These are phyloP conservation scores for Microsporum ferrugineum DNA, from an alignment of 2,329 filamentous ascomycete species.

Conservation along the genomic window DNA sequence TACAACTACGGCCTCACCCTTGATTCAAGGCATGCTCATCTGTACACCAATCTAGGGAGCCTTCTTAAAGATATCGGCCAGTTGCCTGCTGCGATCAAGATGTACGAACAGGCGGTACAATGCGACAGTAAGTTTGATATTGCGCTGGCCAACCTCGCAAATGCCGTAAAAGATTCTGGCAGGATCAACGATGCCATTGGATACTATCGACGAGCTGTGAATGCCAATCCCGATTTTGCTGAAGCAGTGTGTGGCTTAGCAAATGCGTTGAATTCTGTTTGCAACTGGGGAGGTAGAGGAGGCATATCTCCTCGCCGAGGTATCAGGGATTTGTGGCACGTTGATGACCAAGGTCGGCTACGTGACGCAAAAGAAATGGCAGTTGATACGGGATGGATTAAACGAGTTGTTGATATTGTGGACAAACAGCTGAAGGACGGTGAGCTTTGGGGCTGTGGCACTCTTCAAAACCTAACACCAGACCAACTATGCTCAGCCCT, in stretches of 20 bases:
- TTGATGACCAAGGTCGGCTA: slow-evolving; percentile 72
- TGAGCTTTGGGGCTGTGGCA: slow-evolving; percentile 69
- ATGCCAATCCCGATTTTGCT: slow-evolving; percentile 87
- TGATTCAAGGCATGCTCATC: slow-evolving; percentile 80
- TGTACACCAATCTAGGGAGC: slow-evolving; percentile 94
- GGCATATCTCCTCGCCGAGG: slow-evolving; percentile 66
- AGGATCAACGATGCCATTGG: slow-evolving; percentile 80
- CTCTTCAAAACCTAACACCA: slow-evolving; percentile 48
- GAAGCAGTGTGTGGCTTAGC: slow-evolving; percentile 93
- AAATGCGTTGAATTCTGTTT: slow-evolving; percentile 91
- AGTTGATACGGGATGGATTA: slow-evolving; percentile 66
- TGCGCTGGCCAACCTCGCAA: slow-evolving; percentile 87
- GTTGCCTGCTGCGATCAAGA: slow-evolving; percentile 77
- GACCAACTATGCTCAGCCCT: slow-evolving; percentile 42
- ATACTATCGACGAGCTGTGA: slow-evolving; percentile 84
- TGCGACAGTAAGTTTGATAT: slow-evolving; percentile 96
- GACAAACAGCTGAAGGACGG: slow-evolving; percentile 77
- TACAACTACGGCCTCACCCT: slow-evolving; percentile 88
- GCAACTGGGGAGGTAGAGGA: slow-evolving; percentile 82
- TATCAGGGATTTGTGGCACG: slow-evolving; percentile 81
- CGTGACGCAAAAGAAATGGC: slow-evolving; percentile 56
- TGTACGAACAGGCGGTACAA: slow-evolving; percentile 90
- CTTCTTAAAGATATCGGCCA: slow-evolving; percentile 93
- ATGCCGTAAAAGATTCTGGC: slow-evolving; percentile 94
- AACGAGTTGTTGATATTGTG: slow-evolving; percentile 83